Evolutionary conservation across 495 filamentous ascomycete species (phyloP), one percentile per base, ranked within the genome.

Genomic region (Penicillium pancosmium): DNA sequence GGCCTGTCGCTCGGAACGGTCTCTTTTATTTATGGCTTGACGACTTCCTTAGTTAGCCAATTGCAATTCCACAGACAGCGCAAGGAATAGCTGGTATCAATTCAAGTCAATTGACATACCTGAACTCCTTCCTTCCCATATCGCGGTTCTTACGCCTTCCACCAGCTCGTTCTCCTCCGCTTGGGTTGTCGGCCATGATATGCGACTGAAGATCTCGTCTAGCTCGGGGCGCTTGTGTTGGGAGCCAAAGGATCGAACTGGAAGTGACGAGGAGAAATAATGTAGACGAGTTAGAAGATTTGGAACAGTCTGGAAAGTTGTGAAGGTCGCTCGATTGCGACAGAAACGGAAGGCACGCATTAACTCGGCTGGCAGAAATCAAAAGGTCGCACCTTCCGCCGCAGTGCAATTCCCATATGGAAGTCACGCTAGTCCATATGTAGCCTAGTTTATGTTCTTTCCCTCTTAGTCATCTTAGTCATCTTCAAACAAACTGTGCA

Each of bases 91-190:
- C 27, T 31, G 0, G 5, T 7, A 31, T 31, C 0, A 1, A 31
- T 8, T 31, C 5, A 31, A 31, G 5, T 16, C n/a, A 50, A 33
- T 52, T 18, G 13, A 63, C 80, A 66, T 82, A 89, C 87, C 78
- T 83, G 74, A 82, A 88, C 67, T 86, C 86, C 34, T 73, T 71
- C 58, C 88, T 77, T 62, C 88, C 88, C 80, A 88, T 74, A 80
- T 90, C 82, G 69, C 79, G 77, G 67, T 81, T 86, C 80, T 81
- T 84, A 81, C 81, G 73, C 63, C 72, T 66, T 64, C 72, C 69
- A 75, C 68, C 68, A 77, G 69, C 60, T 67, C 68, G 62, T 23
- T 63, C 61, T 70, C 65, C 64, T 78, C 68, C 68, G 71, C 60
- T 70, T 59, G 58, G 53, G 72, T 74, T 72, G 73, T 70, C 72